phyloP scores from a whole-genome alignment of 225 moss, liverwort and hornwort genomes.

The Rhytidiadelphus loreus region DNA sequence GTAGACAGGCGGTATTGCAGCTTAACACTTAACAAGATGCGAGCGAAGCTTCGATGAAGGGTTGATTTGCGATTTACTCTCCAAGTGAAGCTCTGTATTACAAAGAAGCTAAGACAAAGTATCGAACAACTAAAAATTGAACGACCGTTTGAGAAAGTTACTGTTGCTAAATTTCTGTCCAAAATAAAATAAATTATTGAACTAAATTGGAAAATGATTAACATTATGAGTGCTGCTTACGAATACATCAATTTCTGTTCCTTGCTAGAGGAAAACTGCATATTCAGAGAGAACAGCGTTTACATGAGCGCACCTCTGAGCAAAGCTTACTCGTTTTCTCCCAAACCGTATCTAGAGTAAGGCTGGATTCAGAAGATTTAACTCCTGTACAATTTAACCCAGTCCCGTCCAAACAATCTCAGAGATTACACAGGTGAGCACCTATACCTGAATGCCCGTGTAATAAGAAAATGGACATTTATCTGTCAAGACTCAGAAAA shows the following conservation, averaged over 20 bases:
- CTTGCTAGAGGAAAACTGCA: not conserved
- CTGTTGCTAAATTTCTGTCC: not conserved
- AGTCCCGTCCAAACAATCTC: not conserved
- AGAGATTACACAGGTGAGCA: not conserved
- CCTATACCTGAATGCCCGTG: not conserved
- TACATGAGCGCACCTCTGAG: constrained; percentile 43
- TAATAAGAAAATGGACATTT: not conserved
- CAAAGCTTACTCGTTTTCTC: constrained; percentile 39
- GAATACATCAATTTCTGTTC: not conserved
- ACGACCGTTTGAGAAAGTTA: not conserved
- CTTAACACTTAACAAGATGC: not conserved
- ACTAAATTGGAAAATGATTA: not conserved
- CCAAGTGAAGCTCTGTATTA: not conserved
- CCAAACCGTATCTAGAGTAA: constrained; percentile 56
- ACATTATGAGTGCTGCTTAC: not conserved
- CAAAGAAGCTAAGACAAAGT: not conserved
- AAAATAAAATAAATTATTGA: not conserved
- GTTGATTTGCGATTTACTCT: not conserved
- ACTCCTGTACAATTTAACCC: constrained; percentile 40
- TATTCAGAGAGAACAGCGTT: not conserved
- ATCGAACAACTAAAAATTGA: not conserved
- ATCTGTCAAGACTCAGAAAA: not conserved
- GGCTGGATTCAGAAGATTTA: constrained; percentile 49
- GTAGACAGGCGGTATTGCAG: not conserved
- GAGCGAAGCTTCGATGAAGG: not conserved